Conservation (phyloP, 2,329 filamentous ascomycete species). For the Diaporthe humulicola region DNA sequence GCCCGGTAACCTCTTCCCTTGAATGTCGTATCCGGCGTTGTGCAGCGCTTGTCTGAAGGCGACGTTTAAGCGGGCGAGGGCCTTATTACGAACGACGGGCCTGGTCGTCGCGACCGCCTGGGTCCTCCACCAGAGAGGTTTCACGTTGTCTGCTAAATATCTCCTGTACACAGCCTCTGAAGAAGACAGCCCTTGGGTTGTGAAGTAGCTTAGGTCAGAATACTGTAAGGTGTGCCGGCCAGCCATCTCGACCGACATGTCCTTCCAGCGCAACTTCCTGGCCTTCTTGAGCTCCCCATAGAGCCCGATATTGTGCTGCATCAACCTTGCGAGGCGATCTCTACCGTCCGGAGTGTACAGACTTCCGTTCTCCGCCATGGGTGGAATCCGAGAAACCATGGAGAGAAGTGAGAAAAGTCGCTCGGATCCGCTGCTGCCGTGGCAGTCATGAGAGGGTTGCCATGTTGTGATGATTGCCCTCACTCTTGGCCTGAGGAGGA, state of each 20-base stretch:
- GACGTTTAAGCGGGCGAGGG: conserved; percentile 36
- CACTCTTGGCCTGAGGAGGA: conserved; percentile 6
- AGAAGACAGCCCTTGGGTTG: not conserved
- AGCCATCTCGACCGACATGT: not conserved
- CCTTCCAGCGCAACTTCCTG: not conserved
- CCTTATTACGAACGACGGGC: conserved; percentile 31
- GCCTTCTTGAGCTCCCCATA: not conserved
- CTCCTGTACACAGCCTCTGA: conserved; percentile 30
- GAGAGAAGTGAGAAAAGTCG: not conserved
- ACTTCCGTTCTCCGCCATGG: not conserved
- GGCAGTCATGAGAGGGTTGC: not conserved
- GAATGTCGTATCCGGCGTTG: conserved; percentile 42
- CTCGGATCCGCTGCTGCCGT: conserved; percentile 26
- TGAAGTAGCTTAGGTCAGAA: conserved; percentile 29
- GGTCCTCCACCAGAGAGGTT: conserved; percentile 33
- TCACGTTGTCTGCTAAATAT: conserved; percentile 16
- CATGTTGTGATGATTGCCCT: not conserved
- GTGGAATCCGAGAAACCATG: not conserved
- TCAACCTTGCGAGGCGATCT: not conserved
- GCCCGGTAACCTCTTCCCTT: conserved; percentile 37
- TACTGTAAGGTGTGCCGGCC: conserved; percentile 16
- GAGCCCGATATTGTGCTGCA: conserved; percentile 23
- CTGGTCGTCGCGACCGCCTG: not conserved
- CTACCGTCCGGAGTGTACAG: conserved; percentile 2
- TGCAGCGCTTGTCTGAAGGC: conserved; percentile 43